Percentiles rank a stretch among this genome's conserved stretches.
Conservation (phyloP, 495 filamentous ascomycete genomes). For the Penicillium psychrofluorescens region DNA sequence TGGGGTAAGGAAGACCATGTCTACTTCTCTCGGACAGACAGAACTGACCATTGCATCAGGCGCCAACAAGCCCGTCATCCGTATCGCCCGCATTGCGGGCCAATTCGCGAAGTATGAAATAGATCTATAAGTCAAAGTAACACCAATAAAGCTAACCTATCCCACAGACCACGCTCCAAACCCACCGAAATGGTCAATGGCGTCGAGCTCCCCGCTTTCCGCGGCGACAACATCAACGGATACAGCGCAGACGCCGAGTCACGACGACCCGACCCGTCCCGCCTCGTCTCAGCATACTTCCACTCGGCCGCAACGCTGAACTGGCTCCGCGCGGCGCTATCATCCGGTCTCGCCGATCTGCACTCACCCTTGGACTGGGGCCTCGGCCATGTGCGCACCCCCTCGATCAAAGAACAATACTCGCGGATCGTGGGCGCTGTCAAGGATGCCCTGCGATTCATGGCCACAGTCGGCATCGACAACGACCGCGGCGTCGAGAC, state of each 20-base stretch:
- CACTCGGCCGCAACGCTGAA: conserved; percentile 92
- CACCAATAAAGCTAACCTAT: too few species aligned
- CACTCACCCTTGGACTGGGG: conserved; percentile 93
- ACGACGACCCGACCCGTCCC: conserved; percentile 68
- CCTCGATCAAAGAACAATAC: conserved; percentile 76
- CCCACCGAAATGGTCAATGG: conserved; percentile 79
- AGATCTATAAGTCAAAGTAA: too few species aligned
- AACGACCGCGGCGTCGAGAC: conserved; percentile 75
- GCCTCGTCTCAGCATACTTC: conserved; percentile 88
- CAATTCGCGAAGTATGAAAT: conserved; percentile 77
- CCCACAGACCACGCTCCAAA: conserved; percentile 63
- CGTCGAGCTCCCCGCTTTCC: conserved; percentile 76
- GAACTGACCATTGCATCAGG: conserved; percentile 25
- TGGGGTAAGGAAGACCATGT: conserved; percentile 48
- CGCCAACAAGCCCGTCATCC: conserved; percentile 83
- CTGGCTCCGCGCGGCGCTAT: conserved; percentile 75
- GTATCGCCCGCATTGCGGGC: conserved; percentile 92
- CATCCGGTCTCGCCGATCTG: conserved; percentile 87
- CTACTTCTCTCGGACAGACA: background rate
- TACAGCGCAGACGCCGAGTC: conserved; percentile 55
- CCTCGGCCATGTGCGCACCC: conserved; percentile 84
- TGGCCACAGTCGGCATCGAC: conserved; percentile 91
- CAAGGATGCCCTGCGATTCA: conserved; percentile 86
- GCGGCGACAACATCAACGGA: conserved; percentile 94
- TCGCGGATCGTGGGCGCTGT: conserved; percentile 75